These are phyloP conservation scores for Exutisphaerella laricina DNA, from an alignment of 2,329 filamentous ascomycete species.

Conservation along the genomic window DNA sequence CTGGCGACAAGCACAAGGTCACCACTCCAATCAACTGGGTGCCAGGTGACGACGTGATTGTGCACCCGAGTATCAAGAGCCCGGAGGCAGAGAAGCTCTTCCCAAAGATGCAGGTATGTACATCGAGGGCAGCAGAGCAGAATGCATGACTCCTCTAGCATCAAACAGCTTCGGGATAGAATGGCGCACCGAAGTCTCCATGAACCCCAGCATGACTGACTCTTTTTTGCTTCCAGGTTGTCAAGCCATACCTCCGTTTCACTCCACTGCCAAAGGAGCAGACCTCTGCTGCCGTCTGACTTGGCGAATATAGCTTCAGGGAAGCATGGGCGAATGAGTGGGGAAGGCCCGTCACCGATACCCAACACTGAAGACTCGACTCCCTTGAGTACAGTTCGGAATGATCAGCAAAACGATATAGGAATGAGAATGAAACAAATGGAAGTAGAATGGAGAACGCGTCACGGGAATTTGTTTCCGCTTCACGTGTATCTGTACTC, in stretches of 20 bases:
- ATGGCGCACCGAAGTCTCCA: too few relatives aligned
- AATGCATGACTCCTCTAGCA: too few relatives aligned
- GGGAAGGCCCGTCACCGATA: conserved; percentile 8
- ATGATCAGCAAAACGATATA: neutral
- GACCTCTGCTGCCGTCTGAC: conserved; percentile 43
- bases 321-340: conserved; percentile 22
- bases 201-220: too few relatives aligned
- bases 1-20: conserved; percentile 55
- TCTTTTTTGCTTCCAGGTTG: too few relatives aligned
- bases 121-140: too few relatives aligned
- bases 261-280: conserved; percentile 55
- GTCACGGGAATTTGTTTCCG: too few relatives aligned
- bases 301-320: conserved; percentile 14
- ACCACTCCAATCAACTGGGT: conserved; percentile 60
- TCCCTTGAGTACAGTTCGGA: too few relatives aligned
- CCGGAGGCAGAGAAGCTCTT: conserved; percentile 55
- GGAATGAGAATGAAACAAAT: too few relatives aligned
- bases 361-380: conserved; percentile 10
- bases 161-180: too few relatives aligned
- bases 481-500: too few relatives aligned
- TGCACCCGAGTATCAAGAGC: conserved; percentile 54
- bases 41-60: conserved; percentile 55
- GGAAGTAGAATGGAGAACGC: too few relatives aligned
- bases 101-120: conserved; percentile 54
- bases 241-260: conserved; percentile 58